These are phyloP conservation scores for Endogone sp. DNA, from an alignment of 192 early-diverging fungal species.

Conservation along the genomic window DNA sequence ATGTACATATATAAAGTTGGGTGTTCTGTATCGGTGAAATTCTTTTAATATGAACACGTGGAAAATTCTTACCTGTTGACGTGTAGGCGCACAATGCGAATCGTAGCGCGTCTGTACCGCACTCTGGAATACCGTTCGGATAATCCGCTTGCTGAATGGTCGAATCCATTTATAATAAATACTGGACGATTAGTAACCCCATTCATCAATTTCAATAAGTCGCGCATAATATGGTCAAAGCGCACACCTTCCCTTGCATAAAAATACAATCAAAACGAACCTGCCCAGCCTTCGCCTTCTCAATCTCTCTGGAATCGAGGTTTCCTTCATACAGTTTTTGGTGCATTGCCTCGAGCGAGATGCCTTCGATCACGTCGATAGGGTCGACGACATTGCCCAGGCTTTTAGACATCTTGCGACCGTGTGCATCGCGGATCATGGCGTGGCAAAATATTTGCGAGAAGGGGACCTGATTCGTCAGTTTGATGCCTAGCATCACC, in stretches of 20 bases:
- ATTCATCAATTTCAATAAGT: too few relatives aligned
- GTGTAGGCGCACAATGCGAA: constrained; percentile 79
- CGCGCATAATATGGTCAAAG: too few relatives aligned
- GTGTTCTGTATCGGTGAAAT: too few relatives aligned
- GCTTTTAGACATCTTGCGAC: constrained; percentile 97
- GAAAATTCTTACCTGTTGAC: constrained; percentile 26
- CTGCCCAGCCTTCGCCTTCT: constrained; percentile 83
- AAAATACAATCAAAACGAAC: too few relatives aligned
- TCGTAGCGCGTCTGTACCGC: constrained; percentile 94
- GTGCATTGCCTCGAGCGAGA: constrained; percentile 74
- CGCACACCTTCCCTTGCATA: too few relatives aligned
- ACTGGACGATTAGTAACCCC: too few relatives aligned
- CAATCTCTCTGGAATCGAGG: constrained; percentile 85
- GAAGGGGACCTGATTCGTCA: constrained; percentile 96
- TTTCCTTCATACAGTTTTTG: constrained; percentile 78
- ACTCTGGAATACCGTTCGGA: constrained; percentile 97
- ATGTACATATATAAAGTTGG: neutral
- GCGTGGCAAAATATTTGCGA: constrained; percentile 94
- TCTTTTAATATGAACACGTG: constrained; percentile 7
- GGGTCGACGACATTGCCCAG: constrained; percentile 99
- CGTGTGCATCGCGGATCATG: constrained; percentile 97
- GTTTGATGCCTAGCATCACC: constrained; percentile 97
- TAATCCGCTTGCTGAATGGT: constrained; percentile 62
- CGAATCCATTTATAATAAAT: neutral
- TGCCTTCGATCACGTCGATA: constrained; percentile 94